Conservation (phyloP, 176 grass and related monocot species). For the Aegilops sharonensis region DNA sequence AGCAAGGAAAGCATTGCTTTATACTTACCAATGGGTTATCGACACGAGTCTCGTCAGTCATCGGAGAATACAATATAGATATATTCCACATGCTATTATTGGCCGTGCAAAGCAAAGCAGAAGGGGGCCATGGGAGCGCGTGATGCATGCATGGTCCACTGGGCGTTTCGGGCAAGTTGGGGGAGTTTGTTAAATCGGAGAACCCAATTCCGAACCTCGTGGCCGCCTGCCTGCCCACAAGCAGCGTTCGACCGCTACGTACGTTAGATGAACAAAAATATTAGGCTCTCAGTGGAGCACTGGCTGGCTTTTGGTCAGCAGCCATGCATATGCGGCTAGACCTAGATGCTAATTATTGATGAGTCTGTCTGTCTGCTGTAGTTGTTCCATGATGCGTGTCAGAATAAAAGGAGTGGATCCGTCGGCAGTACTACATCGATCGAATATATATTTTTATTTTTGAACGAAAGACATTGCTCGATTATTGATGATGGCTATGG, state of each 20-base stretch:
- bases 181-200: constrained; percentile 2
- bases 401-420: background rate
- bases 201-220: background rate
- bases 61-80: too few species aligned
- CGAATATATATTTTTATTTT: too few species aligned
- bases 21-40: too few species aligned
- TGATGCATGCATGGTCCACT: background rate
- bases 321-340: background rate
- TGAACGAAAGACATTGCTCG: background rate
- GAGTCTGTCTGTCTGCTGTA: background rate
- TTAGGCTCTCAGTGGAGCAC: background rate
- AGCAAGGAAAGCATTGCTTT: too few species aligned
- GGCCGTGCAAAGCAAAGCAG: background rate
- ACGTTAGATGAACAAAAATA: constrained; percentile 51
- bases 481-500: background rate
- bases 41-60: too few species aligned
- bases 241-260: constrained; percentile 26
- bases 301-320: background rate
- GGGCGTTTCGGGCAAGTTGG: constrained; percentile 22
- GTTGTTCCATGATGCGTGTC: background rate
- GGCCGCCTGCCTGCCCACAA: constrained; percentile 30
- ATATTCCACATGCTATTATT: too few species aligned
- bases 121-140: background rate
- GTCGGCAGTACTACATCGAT: too few species aligned
- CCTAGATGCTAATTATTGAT: background rate